These are phyloP conservation scores for Podospora tetraspora DNA, from an alignment of 495 filamentous ascomycete species.

Conservation along the genomic window DNA sequence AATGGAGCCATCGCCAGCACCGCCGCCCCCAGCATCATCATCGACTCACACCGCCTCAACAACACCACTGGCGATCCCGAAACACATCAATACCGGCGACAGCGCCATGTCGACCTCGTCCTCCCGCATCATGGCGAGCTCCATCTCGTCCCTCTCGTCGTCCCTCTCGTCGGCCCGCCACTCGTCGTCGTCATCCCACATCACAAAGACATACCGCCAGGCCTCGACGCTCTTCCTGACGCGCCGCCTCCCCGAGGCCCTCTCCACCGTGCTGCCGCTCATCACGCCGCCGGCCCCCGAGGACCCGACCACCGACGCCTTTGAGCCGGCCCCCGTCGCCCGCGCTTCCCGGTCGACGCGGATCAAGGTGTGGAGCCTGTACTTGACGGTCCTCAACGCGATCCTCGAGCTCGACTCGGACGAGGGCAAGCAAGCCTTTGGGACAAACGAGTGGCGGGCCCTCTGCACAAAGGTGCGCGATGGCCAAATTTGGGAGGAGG, in stretches of 20 bases:
- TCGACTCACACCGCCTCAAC: constrained; percentile 34
- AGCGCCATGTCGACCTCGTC: constrained; percentile 19
- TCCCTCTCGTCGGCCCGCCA: constrained; percentile 49
- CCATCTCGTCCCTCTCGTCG: constrained; percentile 43
- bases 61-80: constrained; percentile 19
- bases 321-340: constrained; percentile 62
- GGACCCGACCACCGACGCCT: constrained; percentile 26
- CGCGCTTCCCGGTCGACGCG: constrained; percentile 67
- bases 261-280: constrained; percentile 74
- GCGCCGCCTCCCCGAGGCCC: constrained; percentile 80
- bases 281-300: constrained; percentile 49
- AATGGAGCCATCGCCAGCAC: constrained; percentile 31
- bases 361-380: constrained; percentile 96
- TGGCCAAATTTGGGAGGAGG: constrained; percentile 87
- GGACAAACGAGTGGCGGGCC: constrained; percentile 72
- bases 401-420: constrained; percentile 83
- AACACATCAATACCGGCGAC: constrained; percentile 18
- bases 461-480: constrained; percentile 76
- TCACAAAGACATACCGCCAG: constrained; percentile 82
- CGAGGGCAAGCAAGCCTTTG: constrained; percentile 83
- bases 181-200: constrained; percentile 53
- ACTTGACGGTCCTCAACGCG: constrained; percentile 86
- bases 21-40: constrained; percentile 23
- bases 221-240: constrained; percentile 89
- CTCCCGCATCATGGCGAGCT: constrained; percentile 35